A percentile compares a stretch with the other conserved stretches of the same genome.
Conservation (phyloP, 2,329 filamentous ascomycete species). For the Malbranchea zuffiana region DNA sequence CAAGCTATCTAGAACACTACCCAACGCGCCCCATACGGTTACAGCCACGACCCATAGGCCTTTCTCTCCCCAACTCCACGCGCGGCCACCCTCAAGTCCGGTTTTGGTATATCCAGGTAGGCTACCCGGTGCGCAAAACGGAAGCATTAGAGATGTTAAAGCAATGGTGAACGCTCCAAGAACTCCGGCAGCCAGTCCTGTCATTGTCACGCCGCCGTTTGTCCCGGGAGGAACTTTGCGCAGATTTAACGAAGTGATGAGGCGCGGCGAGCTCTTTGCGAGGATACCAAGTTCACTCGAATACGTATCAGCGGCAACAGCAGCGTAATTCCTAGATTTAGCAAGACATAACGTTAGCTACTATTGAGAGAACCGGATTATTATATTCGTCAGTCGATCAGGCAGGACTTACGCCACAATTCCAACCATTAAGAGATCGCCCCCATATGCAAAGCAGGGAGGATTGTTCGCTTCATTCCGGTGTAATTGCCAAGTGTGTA, state of each 20-base stretch:
- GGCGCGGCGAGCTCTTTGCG: constrained; percentile 59
- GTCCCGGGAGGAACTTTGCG: constrained; percentile 78
- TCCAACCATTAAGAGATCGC: constrained; percentile 31
- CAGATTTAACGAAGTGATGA: constrained; percentile 71
- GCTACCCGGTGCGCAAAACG: constrained; percentile 46
- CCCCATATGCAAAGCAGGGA: constrained; percentile 31
- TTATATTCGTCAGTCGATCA: neutral
- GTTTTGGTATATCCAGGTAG: constrained; percentile 15
- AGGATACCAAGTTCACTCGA: constrained; percentile 92
- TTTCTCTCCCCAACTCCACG: constrained; percentile 44
- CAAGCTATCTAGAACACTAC: constrained; percentile 77
- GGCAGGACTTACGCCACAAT: constrained; percentile 29
- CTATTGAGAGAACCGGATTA: too few species aligned
- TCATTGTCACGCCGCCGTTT: constrained; percentile 77
- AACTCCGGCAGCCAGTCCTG: constrained; percentile 62
- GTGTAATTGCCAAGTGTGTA: constrained; percentile 39
- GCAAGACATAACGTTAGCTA: constrained; percentile 2
- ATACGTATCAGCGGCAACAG: constrained; percentile 86
- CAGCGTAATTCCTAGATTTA: constrained; percentile 61
- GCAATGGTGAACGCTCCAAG: constrained; percentile 62
- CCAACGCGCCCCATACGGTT: constrained; percentile 61
- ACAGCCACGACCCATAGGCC: constrained; percentile 43
- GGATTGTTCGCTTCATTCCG: constrained; percentile 11
- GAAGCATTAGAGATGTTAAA: constrained; percentile 55
- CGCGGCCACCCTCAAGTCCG: constrained; percentile 30